Base-by-base conservation (phyloP, 768 basidiomycete species). In the Leccinum longicurvipes region DNA sequence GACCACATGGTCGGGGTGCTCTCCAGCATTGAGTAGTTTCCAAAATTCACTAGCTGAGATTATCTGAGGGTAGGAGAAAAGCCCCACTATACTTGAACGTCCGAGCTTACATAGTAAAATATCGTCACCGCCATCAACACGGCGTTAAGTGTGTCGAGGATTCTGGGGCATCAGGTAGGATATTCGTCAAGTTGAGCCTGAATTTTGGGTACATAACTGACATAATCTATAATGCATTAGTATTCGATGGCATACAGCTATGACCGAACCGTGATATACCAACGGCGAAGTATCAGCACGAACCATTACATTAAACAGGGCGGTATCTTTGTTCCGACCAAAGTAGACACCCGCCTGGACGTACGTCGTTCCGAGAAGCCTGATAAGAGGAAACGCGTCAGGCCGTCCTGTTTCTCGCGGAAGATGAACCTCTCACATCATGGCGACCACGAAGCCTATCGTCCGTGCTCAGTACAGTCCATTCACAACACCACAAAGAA, bases 271-370 rank as follows among this genome's bases (percentile, higher is more conserved):
- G 24, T 25, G 32, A 41, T 14, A 46, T 4, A 27, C 15, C 25
- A 29, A 34, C 32, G 15, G 32, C 32, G 15, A 7, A 34, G 15
- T 12, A 12, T 12, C 15, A 34, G 24, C 3, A 51, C 41, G 28
- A 42, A 51, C 51, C 42, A 54, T 8, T 19, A 31, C 39, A 17
- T 48, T 47, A 31, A 63, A 32, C 45, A 51, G 46, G n/a, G 31
- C 12, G 7, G 15, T 21, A 45, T 31, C 54, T 7, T 17, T 23
- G 45, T 28, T 55, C 28, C 23, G 58, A 32, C 4, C 24, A 42
- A 54, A 51, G n/a, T 63, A 59, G 47, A 47, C 5, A 24, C 29
- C 42, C 23, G 45, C 46, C 46, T 54, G 51, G 17, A 60, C 24
- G n/a, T 45, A 52, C 8, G 51, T 47, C 21, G 23, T 39, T 9